Evolutionary conservation across 768 basidiomycete species (phyloP).

Genomic region (Hericium erinaceus): DNA sequence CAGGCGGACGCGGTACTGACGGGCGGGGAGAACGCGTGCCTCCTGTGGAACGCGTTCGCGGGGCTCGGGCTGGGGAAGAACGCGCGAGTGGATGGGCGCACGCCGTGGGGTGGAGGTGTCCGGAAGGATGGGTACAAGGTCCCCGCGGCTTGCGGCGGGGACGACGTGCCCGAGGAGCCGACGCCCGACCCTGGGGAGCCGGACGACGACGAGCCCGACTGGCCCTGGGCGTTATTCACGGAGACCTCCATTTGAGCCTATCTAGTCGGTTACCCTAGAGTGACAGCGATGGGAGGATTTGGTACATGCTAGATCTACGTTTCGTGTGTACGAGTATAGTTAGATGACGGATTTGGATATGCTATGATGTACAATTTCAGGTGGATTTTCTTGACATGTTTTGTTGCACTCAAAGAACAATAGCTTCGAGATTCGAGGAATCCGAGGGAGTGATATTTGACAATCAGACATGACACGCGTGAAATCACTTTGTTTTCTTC

Average conservation of each 20-base stretch:
- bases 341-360: neutral
- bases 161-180: slow-evolving; percentile 18
- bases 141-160: slow-evolving; percentile 31
- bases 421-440: too few species aligned
- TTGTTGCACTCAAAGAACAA: neutral
- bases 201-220: slow-evolving; percentile 19
- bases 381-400: neutral
- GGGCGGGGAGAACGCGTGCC: slow-evolving; percentile 87
- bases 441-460: too few species aligned
- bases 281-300: too few species aligned
- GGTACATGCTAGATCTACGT: too few species aligned
- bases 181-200: slow-evolving; percentile 25
- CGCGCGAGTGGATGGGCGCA: slow-evolving; percentile 62
- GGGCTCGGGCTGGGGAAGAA: slow-evolving; percentile 73
- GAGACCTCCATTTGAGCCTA: too few species aligned
- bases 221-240: slow-evolving; percentile 9
- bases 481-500: too few species aligned
- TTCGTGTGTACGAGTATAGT: neutral
- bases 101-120: slow-evolving; percentile 91
- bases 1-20: slow-evolving; percentile 87
- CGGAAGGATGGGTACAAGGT: slow-evolving; percentile 46
- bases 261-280: too few species aligned
- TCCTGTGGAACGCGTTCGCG: slow-evolving; percentile 80
- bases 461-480: too few species aligned
- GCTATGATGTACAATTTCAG: neutral